These are phyloP conservation scores for Populus hybrid DNA, from an alignment of 441 rosid genomes.

Conservation along the genomic window DNA sequence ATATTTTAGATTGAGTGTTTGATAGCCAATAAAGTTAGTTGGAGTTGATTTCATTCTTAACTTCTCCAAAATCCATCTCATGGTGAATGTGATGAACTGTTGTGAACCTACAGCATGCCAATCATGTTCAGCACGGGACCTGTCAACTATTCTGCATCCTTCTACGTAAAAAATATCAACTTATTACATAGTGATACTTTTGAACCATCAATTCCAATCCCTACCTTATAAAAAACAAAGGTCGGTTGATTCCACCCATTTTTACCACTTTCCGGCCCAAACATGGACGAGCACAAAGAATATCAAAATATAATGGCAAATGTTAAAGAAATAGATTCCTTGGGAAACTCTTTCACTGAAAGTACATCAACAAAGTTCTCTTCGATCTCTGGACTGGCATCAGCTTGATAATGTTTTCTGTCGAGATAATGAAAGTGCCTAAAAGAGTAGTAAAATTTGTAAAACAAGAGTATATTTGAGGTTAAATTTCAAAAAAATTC, in stretches of 20 bases:
- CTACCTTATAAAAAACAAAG: conserved; percentile 58
- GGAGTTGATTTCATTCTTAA: conserved; percentile 46
- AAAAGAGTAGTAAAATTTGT: conserved; percentile 29
- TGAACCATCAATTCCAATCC: conserved; percentile 36
- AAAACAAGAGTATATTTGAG: no score
- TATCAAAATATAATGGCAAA: conserved; percentile 51
- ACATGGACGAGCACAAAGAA: conserved; percentile 72
- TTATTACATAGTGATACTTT: conserved; percentile 36
- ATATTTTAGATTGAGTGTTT: conserved; percentile 16
- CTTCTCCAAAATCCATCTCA: conserved; percentile 58
- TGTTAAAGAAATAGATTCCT: conserved; percentile 48
- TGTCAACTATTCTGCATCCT: conserved; percentile 64
- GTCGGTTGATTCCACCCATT: conserved; percentile 53
- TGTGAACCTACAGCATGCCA: conserved; percentile 65
- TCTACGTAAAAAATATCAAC: conserved; percentile 50
- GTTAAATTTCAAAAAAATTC: no score
- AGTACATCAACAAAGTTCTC: conserved; percentile 78
- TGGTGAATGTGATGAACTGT: conserved; percentile 65
- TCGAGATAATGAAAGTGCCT: conserved; percentile 63
- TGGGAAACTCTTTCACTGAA: conserved; percentile 69
- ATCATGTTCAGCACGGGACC: conserved; percentile 69
- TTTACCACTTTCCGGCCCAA: conserved; percentile 74
- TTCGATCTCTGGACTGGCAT: conserved; percentile 60
- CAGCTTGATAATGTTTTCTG: conserved; percentile 54
- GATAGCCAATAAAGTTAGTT: conserved; percentile 50